Evolutionary conservation across 768 basidiomycete genomes (phyloP).

Genomic region (Tylopilus rubrobrunneus): DNA sequence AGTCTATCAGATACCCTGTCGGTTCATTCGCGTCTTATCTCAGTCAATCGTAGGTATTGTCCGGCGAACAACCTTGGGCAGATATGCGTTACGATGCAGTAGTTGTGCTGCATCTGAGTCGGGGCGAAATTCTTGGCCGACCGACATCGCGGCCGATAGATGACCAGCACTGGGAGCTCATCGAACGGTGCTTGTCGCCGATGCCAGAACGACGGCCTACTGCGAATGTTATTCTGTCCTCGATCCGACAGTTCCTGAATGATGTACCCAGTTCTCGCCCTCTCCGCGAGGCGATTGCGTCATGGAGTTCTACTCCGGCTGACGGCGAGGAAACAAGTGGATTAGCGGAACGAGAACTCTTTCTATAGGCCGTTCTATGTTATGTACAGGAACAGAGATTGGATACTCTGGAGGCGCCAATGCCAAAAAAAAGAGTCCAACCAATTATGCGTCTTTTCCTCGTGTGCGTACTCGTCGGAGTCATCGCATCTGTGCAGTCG

Average conservation of each 20-base stretch:
- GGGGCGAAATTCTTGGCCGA: background rate
- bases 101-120: too few relatives aligned
- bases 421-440: too few relatives aligned
- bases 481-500: too few relatives aligned
- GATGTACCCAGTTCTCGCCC: background rate
- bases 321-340: too few relatives aligned
- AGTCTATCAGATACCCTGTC: background rate
- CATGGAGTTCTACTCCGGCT: too few relatives aligned
- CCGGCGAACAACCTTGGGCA: background rate
- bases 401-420: too few relatives aligned
- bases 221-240: background rate
- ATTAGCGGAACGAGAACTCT: too few relatives aligned
- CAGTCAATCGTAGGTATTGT: slow-evolving; percentile 19
- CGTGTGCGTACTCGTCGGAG: too few relatives aligned
- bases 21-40: background rate
- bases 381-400: too few relatives aligned
- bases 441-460: too few relatives aligned
- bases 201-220: background rate
- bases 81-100: background rate
- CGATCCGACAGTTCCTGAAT: background rate
- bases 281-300: background rate
- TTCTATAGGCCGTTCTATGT: too few relatives aligned
- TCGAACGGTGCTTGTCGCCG: background rate
- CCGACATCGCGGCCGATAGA: background rate
- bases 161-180: slow-evolving; percentile 2